Percentiles rank a stretch among this genome's conserved stretches.
phyloP scores from a whole-genome alignment of 1,139 yeast species.

The Pichia sp. region DNA sequence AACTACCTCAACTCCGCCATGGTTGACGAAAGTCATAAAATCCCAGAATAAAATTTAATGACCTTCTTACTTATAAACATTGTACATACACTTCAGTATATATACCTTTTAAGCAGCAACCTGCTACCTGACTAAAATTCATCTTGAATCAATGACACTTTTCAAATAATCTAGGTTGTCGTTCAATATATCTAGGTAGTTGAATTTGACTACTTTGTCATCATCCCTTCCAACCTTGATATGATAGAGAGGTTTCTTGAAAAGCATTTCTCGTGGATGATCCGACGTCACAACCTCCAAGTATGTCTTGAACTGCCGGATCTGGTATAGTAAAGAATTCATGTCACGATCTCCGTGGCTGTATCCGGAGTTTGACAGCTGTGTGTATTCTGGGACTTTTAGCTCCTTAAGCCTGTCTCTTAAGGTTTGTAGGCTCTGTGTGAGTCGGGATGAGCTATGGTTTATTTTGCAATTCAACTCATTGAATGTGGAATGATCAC shows the following conservation, averaged over 20 bases:
- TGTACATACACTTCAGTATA: too few species aligned
- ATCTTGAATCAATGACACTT: conserved; percentile 1
- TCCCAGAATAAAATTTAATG: too few species aligned
- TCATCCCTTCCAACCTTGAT: conserved; percentile 9
- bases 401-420: conserved; percentile 23
- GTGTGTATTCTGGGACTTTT: conserved; percentile 25
- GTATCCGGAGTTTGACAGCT: conserved; percentile 19
- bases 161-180: conserved; percentile 24
- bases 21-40: background rate
- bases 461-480: conserved; percentile 18
- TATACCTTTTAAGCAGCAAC: too few species aligned
- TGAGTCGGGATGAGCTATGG: conserved; percentile 15
- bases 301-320: conserved; percentile 41
- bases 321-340: conserved; percentile 36
- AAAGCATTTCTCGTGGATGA: conserved; percentile 31
- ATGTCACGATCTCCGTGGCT: conserved; percentile 31
- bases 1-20: conserved; percentile 6
- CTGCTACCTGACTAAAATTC: background rate
- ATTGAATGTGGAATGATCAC: conserved; percentile 10
- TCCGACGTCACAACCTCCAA: conserved; percentile 37
- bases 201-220: conserved; percentile 15
- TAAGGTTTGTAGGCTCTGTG: conserved; percentile 18
- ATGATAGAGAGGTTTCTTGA: conserved; percentile 26
- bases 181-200: conserved; percentile 34
- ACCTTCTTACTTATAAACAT: too few species aligned